Evolutionary conservation across 257 asterid genomes (phyloP), one percentile per base, ranked within the genome.

Genomic region (Gardenia jasminoides): DNA sequence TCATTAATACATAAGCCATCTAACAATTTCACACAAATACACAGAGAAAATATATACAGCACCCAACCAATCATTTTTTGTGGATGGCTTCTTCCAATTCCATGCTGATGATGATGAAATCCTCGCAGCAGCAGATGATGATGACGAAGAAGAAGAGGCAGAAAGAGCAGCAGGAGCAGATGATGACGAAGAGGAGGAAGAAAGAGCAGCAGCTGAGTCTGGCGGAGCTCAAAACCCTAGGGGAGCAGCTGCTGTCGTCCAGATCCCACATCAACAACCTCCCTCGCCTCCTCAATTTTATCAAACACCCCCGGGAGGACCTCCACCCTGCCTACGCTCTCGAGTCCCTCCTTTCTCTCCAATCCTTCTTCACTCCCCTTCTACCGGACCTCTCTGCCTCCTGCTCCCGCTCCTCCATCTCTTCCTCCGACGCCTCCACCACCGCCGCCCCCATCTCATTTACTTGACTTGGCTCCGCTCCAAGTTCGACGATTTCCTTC

Each of bases 331-430:
- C 56, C 56, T 77, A 83, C 78, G 90, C 87, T 59, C 89, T 95
- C 8, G 99, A 95, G 72, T 83, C 97, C 31, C 86, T 93, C 66
- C 92, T 95, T 68, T 89, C 99, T 0, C 89, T 95, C 71, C 98
- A 95, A 43, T 89, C 98, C 1, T 93, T 93, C 84, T 95, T 95
- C 88, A 89, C 85, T 74, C 98, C 97, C 1, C 84, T 93, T n/a
- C 84, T 92, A 41, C 89, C 94, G 1, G 52, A 86, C 9, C 93
- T 93, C 46, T 92, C 96, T 1, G 54, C 93, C 1, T 50, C 54
- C 0, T 78, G 91, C 0, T 67, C 87, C 11, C 24, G 76, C 9
- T 73, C 82, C 39, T 64, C 80, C 72, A 66, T 61, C 11, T 24
- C 67, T 7, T 50, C 70, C 5, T 43, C 56, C 19, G 30, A 65